Evolutionary conservation across 169 alveolate genomes (phyloP).

Genomic region (Toxoplasma gondii): DNA sequence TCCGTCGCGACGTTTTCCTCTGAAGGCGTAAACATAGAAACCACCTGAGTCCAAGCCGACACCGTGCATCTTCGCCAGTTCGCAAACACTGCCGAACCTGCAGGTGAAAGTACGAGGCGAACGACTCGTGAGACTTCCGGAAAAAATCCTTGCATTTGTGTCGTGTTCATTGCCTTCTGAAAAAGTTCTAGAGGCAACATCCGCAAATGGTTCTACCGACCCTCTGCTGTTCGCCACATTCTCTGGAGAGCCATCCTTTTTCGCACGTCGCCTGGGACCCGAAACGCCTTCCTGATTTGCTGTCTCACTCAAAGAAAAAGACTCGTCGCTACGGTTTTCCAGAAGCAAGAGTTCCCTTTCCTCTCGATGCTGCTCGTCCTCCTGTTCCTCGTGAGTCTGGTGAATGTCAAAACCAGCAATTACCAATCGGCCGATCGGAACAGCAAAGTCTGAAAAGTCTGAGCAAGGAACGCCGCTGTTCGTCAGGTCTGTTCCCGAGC

Average conservation of each 20-base stretch:
- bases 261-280: neutral
- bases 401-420: slow-evolving; percentile 33
- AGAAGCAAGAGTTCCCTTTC: too few relatives aligned
- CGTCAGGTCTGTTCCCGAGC: slow-evolving; percentile 65
- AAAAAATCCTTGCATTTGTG: neutral
- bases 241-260: neutral
- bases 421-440: slow-evolving; percentile 51
- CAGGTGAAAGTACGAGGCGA: neutral
- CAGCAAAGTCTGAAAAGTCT: slow-evolving; percentile 54
- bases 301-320: too few relatives aligned
- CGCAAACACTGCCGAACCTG: slow-evolving; percentile 6
- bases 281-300: too few relatives aligned
- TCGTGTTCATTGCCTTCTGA: neutral
- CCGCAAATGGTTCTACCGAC: neutral
- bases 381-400: neutral
- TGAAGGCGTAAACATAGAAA: neutral
- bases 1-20: neutral
- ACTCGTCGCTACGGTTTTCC: too few relatives aligned
- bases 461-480: slow-evolving; percentile 55
- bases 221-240: neutral
- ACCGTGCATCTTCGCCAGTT: slow-evolving; percentile 6
- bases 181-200: neutral
- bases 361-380: neutral
- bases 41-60: slow-evolving; percentile 14
- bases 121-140: neutral